These are phyloP conservation scores for Coemansia sp. DNA, from an alignment of 192 early-diverging fungal species.

Conservation along the genomic window DNA sequence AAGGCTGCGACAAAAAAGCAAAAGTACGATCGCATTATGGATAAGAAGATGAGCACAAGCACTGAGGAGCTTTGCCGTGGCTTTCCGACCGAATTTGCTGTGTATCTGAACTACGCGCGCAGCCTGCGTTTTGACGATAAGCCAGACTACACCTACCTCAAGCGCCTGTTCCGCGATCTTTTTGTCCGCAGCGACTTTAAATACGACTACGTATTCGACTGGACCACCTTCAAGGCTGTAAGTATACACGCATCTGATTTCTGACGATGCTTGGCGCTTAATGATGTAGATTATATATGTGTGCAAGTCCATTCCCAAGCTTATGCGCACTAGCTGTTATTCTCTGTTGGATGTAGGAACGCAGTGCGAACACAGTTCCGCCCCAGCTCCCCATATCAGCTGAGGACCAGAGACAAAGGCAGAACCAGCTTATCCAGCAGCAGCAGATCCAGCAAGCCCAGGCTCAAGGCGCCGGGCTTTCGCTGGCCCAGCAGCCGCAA, in stretches of 20 bases:
- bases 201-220: constrained; percentile 90
- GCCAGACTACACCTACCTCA: constrained; percentile 88
- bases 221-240: constrained; percentile 64
- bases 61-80: constrained; percentile 81
- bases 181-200: constrained; percentile 80
- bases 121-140: constrained; percentile 87
- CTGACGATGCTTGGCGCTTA: neutral
- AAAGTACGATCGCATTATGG: constrained; percentile 95
- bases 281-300: neutral
- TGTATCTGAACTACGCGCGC: constrained; percentile 85
- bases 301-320: neutral
- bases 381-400: constrained; percentile 34
- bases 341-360: constrained; percentile 28
- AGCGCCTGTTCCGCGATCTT: constrained; percentile 80
- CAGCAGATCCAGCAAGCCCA: constrained; percentile 17
- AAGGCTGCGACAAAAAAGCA: constrained; percentile 88
- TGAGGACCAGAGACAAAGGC: constrained; percentile 45
- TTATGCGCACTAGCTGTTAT: neutral
- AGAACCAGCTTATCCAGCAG: constrained; percentile 21
- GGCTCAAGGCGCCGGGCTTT: constrained; percentile 8
- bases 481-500: constrained; percentile 12
- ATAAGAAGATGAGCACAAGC: constrained; percentile 85
- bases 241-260: constrained; percentile 14
- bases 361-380: constrained; percentile 24
- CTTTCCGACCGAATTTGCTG: constrained; percentile 81